Conservation (phyloP, 2,329 filamentous ascomycete species). For the Escovopsis weberi region DNA sequence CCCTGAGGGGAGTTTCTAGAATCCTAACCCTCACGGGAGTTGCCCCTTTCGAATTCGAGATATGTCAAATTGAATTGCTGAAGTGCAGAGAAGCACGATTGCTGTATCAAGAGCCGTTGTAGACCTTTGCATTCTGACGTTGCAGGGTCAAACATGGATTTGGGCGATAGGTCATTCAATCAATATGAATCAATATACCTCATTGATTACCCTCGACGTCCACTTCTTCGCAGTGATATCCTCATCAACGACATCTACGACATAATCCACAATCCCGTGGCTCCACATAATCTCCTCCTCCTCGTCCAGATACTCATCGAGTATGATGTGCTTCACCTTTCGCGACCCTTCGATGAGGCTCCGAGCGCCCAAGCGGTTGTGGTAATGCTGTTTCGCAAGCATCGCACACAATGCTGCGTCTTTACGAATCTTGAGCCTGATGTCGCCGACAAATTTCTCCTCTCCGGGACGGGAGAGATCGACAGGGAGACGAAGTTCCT, state of each 20-base stretch:
- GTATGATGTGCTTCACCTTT: constrained; percentile 3
- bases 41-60: no score
- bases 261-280: background rate
- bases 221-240: background rate
- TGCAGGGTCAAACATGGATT: no score
- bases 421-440: background rate
- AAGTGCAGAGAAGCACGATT: no score
- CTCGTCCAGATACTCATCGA: constrained; percentile 3
- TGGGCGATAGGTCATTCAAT: no score
- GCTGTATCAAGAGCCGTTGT: no score
- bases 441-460: constrained; percentile 3
- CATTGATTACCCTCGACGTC: no score
- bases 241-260: constrained; percentile 1
- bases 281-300: constrained; percentile 1
- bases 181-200: no score
- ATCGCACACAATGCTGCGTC: background rate
- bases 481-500: constrained; percentile 1
- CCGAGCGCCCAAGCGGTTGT: constrained; percentile 2
- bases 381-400: constrained; percentile 2
- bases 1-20: no score
- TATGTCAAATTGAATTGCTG: no score
- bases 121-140: no score
- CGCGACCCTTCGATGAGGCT: constrained; percentile 1
- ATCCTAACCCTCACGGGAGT: no score
- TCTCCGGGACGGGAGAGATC: background rate